Evolutionary conservation across 2,329 filamentous ascomycete species (phyloP).

Genomic region (Monosporascus sp.): DNA sequence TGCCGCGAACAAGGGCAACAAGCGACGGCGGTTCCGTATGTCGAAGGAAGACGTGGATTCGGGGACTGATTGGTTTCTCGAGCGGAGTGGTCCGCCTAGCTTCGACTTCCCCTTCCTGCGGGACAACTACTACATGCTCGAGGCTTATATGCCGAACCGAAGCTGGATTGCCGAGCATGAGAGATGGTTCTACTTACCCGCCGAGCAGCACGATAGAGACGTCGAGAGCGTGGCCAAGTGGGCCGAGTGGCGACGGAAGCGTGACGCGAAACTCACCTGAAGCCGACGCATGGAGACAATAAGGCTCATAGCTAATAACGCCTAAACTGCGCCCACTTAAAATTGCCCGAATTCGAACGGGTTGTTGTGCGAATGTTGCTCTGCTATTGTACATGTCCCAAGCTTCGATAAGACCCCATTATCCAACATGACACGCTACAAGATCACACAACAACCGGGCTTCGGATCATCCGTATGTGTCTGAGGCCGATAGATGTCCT

Average conservation of each 20-base stretch:
- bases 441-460: no score
- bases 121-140: constrained; percentile 54
- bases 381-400: no score
- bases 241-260: constrained; percentile 12
- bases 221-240: constrained; percentile 25
- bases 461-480: no score
- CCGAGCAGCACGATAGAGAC: constrained; percentile 33
- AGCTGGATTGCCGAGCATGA: constrained; percentile 41
- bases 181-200: constrained; percentile 44
- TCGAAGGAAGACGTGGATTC: constrained; percentile 36
- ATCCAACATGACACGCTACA: no score
- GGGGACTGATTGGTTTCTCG: constrained; percentile 46
- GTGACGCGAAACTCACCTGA: neutral
- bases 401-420: no score
- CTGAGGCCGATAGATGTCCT: no score
- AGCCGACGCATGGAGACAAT: neutral
- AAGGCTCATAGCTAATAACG: neutral
- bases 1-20: constrained; percentile 42
- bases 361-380: no score
- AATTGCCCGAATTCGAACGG: no score
- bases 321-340: no score
- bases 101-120: constrained; percentile 49
- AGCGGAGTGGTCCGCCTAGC: constrained; percentile 43
- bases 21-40: constrained; percentile 39
- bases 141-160: constrained; percentile 52